A percentile compares a stretch with the other conserved stretches of the same genome.
Evolutionary conservation across 805 yeast genomes (phyloP).

Genomic region (Vanderwaltozyma verrucispora): DNA sequence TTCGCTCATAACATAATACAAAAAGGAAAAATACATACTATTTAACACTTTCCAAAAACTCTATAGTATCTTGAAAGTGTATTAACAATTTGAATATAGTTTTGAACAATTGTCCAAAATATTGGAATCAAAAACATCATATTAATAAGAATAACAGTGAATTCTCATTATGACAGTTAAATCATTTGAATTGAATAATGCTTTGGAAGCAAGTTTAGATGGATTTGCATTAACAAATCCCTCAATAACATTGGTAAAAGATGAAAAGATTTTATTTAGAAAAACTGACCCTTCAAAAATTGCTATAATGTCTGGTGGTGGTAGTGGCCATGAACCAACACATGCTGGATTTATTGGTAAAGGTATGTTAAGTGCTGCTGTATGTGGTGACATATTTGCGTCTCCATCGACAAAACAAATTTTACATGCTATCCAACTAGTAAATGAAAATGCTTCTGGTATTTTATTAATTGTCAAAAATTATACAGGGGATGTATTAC

Average conservation of each 20-base stretch:
- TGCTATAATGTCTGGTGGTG: constrained; percentile 80
- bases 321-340: constrained; percentile 92
- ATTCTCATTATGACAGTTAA: constrained; percentile 14
- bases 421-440: constrained; percentile 45
- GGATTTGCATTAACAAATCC: constrained; percentile 33
- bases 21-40: too few relatives aligned
- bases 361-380: constrained; percentile 77
- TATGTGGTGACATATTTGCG: constrained; percentile 85
- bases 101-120: too few relatives aligned
- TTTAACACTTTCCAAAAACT: too few relatives aligned
- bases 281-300: constrained; percentile 39
- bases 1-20: too few relatives aligned
- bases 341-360: constrained; percentile 88
- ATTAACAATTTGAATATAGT: too few relatives aligned
- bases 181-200: constrained; percentile 32
- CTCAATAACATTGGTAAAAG: constrained; percentile 27
- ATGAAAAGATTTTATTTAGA: constrained; percentile 32
- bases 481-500: constrained; percentile 90
- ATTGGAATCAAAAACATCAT: too few relatives aligned
- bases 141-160: neutral
- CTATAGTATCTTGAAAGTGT: too few relatives aligned
- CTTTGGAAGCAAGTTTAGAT: constrained; percentile 29
- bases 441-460: constrained; percentile 35
- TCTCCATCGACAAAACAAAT: constrained; percentile 93
- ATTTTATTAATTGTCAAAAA: constrained; percentile 76